These are phyloP conservation scores for Thymus mandschuricus DNA, from an alignment of 257 asterid species.

Conservation along the genomic window DNA sequence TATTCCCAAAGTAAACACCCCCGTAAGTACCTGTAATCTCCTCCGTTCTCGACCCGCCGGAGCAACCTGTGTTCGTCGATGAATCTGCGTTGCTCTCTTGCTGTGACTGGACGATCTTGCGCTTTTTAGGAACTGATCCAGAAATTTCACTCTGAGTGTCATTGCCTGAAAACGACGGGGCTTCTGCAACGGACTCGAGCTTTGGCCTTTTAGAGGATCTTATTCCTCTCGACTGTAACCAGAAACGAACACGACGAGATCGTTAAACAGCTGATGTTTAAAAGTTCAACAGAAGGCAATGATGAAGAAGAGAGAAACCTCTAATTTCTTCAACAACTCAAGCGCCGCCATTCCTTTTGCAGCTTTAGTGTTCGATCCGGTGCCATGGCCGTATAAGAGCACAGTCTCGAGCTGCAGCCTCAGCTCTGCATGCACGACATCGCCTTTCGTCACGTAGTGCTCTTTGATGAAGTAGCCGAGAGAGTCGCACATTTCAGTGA, in stretches of 20 bases:
- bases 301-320: slow-evolving; percentile 53
- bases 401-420: slow-evolving; percentile 68
- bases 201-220: slow-evolving; percentile 52
- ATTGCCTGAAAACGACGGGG: slow-evolving; percentile 25
- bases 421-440: slow-evolving; percentile 56
- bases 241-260: slow-evolving; percentile 20
- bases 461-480: slow-evolving; percentile 75
- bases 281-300: neutral
- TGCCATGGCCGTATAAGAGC: slow-evolving; percentile 61
- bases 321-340: slow-evolving; percentile 63
- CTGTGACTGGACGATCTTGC: slow-evolving; percentile 32
- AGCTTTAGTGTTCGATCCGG: slow-evolving; percentile 60
- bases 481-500: slow-evolving; percentile 78
- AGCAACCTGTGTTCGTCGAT: slow-evolving; percentile 19
- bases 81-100: slow-evolving; percentile 26
- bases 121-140: slow-evolving; percentile 42
- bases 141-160: slow-evolving; percentile 30
- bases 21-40: slow-evolving; percentile 59
- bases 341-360: slow-evolving; percentile 90
- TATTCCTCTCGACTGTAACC: slow-evolving; percentile 67
- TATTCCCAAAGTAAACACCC: neutral
- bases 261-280: neutral
- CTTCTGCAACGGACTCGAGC: slow-evolving; percentile 36
- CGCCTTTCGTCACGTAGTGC: slow-evolving; percentile 44
- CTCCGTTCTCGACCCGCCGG: slow-evolving; percentile 23